Conservation (phyloP, 495 filamentous ascomycete species). For the Xylaria bambusicola region DNA sequence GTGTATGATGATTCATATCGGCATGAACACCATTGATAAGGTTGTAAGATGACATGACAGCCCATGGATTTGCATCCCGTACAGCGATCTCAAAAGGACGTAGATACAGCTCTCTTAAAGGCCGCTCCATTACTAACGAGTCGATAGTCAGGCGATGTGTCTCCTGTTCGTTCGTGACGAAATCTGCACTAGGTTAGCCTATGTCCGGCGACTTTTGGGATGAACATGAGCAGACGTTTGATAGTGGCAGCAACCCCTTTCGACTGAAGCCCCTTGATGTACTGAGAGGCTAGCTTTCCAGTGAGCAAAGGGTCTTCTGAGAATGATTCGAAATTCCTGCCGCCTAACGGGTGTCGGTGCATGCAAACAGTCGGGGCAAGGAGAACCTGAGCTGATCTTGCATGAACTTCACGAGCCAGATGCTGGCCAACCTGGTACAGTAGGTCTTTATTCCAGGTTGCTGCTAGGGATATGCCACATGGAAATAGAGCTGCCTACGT, state of each 20-base stretch:
- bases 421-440: slow-evolving; percentile 68
- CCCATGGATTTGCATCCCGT: slow-evolving; percentile 75
- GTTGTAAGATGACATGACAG: slow-evolving; percentile 86
- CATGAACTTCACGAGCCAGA: slow-evolving; percentile 70
- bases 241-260: slow-evolving; percentile 75
- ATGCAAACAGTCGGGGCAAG: slow-evolving; percentile 82
- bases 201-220: slow-evolving; percentile 3
- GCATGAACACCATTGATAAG: slow-evolving; percentile 77
- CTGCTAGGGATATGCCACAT: slow-evolving; percentile 73
- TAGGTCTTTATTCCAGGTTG: slow-evolving; percentile 75
- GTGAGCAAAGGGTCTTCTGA: slow-evolving; percentile 81
- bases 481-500: slow-evolving; percentile 68
- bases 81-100: slow-evolving; percentile 81
- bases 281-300: slow-evolving; percentile 71
- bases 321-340: slow-evolving; percentile 85
- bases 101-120: slow-evolving; percentile 79
- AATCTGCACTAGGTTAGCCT: slow-evolving; percentile 53
- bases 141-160: slow-evolving; percentile 73
- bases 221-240: slow-evolving; percentile 58
- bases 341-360: slow-evolving; percentile 78
- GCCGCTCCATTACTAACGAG: slow-evolving; percentile 68
- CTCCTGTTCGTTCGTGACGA: slow-evolving; percentile 84
- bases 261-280: slow-evolving; percentile 73
- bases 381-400: slow-evolving; percentile 72
- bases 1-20: slow-evolving; percentile 68